Evolutionary conservation across 176 grass and related monocot species (phyloP).

Genomic region (Poa pratensis): DNA sequence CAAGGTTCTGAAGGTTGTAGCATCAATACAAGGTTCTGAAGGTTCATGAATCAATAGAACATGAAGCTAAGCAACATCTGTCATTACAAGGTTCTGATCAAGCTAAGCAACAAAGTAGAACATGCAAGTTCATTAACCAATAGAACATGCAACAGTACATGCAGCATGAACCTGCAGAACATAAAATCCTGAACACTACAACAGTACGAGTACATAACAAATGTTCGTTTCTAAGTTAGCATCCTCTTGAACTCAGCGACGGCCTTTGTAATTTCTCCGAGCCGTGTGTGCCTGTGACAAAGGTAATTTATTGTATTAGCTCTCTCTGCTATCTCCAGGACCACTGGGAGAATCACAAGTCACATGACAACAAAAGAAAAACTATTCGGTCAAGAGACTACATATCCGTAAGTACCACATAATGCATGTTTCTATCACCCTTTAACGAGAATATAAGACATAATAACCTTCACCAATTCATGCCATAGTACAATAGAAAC

Average conservation of each 20-base stretch:
- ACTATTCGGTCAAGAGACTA: slow-evolving; percentile 12
- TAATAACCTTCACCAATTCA: slow-evolving; percentile 23
- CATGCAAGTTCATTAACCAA: no score
- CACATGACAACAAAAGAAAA: neutral
- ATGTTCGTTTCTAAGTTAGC: no score
- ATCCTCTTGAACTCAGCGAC: slow-evolving; percentile 92
- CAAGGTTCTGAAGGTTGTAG: no score
- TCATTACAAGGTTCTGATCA: no score
- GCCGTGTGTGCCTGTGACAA: slow-evolving; percentile 73
- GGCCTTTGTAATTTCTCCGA: slow-evolving; percentile 82
- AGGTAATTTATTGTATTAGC: slow-evolving; percentile 26
- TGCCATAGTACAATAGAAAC: neutral
- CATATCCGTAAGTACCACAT: neutral
- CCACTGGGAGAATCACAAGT: slow-evolving; percentile 1
- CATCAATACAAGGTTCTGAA: no score
- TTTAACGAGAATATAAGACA: slow-evolving; percentile 17
- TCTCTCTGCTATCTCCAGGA: slow-evolving; percentile 15
- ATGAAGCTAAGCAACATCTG: no score
- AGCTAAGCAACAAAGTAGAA: no score
- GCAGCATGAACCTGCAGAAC: no score
- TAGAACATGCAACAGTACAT: no score
- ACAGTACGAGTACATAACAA: no score
- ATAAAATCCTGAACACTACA: no score
- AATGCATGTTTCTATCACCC: slow-evolving; percentile 6
- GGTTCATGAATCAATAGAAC: no score